These are phyloP conservation scores for Rhynchospora pubera DNA, from an alignment of 176 grass and related monocot genomes.

Conservation along the genomic window DNA sequence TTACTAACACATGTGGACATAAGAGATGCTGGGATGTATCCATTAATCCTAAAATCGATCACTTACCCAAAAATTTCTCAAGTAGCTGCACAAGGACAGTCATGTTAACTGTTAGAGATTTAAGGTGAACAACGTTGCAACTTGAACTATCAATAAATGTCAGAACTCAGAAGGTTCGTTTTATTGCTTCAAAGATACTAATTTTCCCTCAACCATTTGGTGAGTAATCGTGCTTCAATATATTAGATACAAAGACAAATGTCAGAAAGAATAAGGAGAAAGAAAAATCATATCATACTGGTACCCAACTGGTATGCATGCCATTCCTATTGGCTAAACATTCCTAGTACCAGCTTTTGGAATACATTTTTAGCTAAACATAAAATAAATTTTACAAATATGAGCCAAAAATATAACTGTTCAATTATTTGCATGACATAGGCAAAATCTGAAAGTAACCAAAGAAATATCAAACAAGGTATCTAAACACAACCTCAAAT, in stretches of 20 bases:
- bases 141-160: not conserved
- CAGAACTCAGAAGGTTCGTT: not conserved
- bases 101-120: too few species aligned
- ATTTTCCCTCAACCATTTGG: not conserved
- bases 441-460: conserved; percentile 13
- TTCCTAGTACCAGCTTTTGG: not conserved
- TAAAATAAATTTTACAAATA: conserved; percentile 5
- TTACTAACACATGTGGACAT: too few species aligned
- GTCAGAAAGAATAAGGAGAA: not conserved
- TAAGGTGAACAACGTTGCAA: too few species aligned
- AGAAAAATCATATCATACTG: not conserved
- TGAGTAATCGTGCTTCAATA: not conserved
- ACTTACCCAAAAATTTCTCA: too few species aligned
- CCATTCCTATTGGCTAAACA: not conserved
- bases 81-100: too few species aligned
- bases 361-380: not conserved
- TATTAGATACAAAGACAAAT: not conserved
- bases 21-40: too few species aligned
- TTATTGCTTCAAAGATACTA: not conserved
- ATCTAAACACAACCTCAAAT: conserved; percentile 15
- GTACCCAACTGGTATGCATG: not conserved
- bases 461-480: conserved; percentile 9
- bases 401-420: not conserved
- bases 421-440: not conserved
- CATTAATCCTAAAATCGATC: too few species aligned